Conservation (phyloP, 805 yeast genomes). For the Vanderwaltozyma polyspora region DNA sequence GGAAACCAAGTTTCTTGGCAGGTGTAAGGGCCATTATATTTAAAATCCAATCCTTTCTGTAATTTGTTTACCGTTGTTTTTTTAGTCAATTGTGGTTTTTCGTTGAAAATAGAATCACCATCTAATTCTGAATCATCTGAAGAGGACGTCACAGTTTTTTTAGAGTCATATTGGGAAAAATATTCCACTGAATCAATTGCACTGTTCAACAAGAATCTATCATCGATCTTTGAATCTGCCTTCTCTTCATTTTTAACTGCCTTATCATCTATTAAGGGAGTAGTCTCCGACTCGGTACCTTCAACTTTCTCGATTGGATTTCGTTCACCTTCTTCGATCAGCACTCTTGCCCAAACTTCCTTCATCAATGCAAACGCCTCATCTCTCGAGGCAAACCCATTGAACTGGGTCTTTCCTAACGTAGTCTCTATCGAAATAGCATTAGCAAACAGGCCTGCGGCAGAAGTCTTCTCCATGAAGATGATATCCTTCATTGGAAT, state of each 20-base stretch:
- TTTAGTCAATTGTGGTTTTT: neutral
- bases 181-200: neutral
- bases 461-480: conserved; percentile 55
- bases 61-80: conserved; percentile 19
- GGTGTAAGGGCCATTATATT: conserved; percentile 53
- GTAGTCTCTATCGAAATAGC: conserved; percentile 66
- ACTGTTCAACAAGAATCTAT: conserved; percentile 4
- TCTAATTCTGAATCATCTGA: neutral
- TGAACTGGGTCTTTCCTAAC: conserved; percentile 63
- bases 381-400: conserved; percentile 79
- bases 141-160: neutral
- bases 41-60: conserved; percentile 31
- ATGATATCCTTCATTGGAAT: conserved; percentile 62
- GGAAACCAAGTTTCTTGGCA: conserved; percentile 49
- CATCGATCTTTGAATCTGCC: conserved; percentile 17
- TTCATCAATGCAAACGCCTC: conserved; percentile 57
- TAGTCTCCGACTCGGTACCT: neutral
- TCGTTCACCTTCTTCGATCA: conserved; percentile 3
- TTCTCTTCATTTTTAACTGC: conserved; percentile 18
- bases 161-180: neutral
- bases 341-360: conserved; percentile 45
- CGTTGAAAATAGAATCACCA: neutral
- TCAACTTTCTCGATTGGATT: neutral
- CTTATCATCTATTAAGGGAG: conserved; percentile 14
- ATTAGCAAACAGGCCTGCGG: conserved; percentile 75